A percentile compares a stretch with the other conserved stretches of the same genome.
Conservation (phyloP, 2,329 filamentous ascomycete genomes). For the Xylariaceae sp. region DNA sequence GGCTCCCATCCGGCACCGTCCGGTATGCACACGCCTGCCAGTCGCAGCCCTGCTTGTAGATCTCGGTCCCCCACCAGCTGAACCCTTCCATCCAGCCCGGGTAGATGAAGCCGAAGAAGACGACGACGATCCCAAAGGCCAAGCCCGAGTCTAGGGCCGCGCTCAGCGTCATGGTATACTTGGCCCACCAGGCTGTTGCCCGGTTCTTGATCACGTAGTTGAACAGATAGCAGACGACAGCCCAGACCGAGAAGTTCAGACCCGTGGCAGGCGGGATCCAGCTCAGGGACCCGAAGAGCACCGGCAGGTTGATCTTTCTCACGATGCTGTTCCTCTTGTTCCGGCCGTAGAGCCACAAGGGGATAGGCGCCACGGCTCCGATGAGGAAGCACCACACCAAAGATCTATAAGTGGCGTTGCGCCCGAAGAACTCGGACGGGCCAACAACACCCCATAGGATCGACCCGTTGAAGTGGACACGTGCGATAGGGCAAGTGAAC, state of each 20-base stretch:
- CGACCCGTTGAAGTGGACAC: conserved; percentile 84
- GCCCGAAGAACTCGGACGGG: conserved; percentile 75
- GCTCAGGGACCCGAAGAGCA: conserved; percentile 73
- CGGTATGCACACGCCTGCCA: conserved; percentile 75
- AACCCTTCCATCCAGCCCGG: conserved; percentile 68
- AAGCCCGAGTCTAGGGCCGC: conserved; percentile 78
- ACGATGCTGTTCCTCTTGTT: conserved; percentile 56
- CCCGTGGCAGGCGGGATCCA: conserved; percentile 87
- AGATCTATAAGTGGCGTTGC: conserved; percentile 65
- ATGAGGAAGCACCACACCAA: conserved; percentile 79
- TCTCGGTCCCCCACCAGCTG: conserved; percentile 83
- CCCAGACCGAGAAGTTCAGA: conserved; percentile 85
- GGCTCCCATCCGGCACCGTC: conserved; percentile 54
- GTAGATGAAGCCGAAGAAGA: conserved; percentile 85
- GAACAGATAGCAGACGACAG: conserved; percentile 77
- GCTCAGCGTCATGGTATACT: conserved; percentile 85
- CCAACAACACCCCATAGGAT: conserved; percentile 89
- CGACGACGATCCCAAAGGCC: conserved; percentile 74
- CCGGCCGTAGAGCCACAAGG: conserved; percentile 66
- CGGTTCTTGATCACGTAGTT: conserved; percentile 69
- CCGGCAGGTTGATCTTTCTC: conserved; percentile 73
- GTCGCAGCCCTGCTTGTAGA: conserved; percentile 79
- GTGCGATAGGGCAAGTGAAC: conserved; percentile 80
- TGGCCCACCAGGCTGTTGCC: conserved; percentile 75
- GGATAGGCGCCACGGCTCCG: conserved; percentile 67